phyloP scores from a whole-genome alignment of 129 eudicot species.

The Rutidosis leptorrhynchoides region DNA sequence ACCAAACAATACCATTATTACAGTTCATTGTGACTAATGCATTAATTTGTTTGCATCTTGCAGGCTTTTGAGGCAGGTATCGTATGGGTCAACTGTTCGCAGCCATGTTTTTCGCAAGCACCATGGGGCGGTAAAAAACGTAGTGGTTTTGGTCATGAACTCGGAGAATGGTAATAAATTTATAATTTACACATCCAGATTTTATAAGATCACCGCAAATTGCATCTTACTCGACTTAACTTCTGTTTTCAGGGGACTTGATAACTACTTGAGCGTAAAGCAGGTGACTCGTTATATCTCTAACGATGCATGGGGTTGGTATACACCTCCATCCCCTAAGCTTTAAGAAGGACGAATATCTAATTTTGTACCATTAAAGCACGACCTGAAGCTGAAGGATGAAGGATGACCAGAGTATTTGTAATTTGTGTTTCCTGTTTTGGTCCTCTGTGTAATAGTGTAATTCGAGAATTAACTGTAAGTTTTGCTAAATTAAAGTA shows the following conservation, averaged over 20 bases:
- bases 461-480: too few relatives aligned
- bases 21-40: conserved; percentile 7
- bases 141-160: conserved; percentile 98
- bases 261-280: conserved; percentile 83
- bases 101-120: conserved; percentile 97
- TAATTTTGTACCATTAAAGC: neutral
- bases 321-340: conserved; percentile 70
- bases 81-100: conserved; percentile 98
- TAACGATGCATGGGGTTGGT: conserved; percentile 94
- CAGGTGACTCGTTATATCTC: conserved; percentile 84
- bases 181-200: neutral
- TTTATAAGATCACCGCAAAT: neutral
- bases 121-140: conserved; percentile 99
- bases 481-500: too few relatives aligned
- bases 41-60: neutral
- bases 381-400: neutral
- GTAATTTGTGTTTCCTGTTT: conserved; percentile 9
- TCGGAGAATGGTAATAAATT: conserved; percentile 83
- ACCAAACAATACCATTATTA: neutral
- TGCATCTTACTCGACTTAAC: neutral
- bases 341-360: conserved; percentile 28
- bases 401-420: neutral
- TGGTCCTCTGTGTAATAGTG: neutral
- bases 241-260: conserved; percentile 67
- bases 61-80: conserved; percentile 89